Evolutionary conservation across 2,329 filamentous ascomycete genomes (phyloP).

Genomic region (Drechslerella coelobrocha): DNA sequence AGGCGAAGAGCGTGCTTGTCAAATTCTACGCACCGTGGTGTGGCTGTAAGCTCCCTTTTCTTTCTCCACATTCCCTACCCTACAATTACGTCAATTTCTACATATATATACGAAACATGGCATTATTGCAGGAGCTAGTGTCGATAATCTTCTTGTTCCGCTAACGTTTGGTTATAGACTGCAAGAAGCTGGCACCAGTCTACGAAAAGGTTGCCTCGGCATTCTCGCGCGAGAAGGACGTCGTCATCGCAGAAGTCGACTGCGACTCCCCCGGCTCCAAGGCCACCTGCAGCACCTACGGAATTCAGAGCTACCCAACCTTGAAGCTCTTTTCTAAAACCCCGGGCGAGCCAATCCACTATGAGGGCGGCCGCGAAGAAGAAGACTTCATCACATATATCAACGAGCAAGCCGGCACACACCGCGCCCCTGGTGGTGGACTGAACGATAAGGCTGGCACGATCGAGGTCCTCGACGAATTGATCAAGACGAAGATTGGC

Average conservation of each 20-base stretch:
- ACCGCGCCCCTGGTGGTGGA: conserved; percentile 80
- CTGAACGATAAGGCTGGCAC: conserved; percentile 82
- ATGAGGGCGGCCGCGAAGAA: conserved; percentile 78
- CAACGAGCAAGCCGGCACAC: conserved; percentile 86
- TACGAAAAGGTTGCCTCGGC: conserved; percentile 88
- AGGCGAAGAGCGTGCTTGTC: conserved; percentile 87
- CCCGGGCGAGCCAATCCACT: conserved; percentile 69
- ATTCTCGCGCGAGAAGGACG: conserved; percentile 75
- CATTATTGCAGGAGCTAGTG: background rate
- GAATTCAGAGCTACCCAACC: conserved; percentile 86
- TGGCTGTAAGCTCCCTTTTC: conserved; percentile 72
- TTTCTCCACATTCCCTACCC: background rate
- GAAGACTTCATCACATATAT: conserved; percentile 77
- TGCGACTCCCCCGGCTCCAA: conserved; percentile 88
- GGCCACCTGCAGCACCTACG: conserved; percentile 75
- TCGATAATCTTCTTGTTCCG: background rate
- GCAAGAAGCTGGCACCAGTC: conserved; percentile 87
- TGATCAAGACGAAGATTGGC: conserved; percentile 73
- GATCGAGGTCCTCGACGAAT: conserved; percentile 75
- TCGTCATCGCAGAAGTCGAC: conserved; percentile 74
- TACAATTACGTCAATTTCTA: too few relatives aligned
- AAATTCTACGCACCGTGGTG: conserved; percentile 99
- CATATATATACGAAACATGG: background rate
- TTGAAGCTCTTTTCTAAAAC: conserved; percentile 92
- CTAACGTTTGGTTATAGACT: conserved; percentile 71